Conservation (phyloP, 2,329 filamentous ascomycete genomes). For the Penicillium sclerotiorum region DNA sequence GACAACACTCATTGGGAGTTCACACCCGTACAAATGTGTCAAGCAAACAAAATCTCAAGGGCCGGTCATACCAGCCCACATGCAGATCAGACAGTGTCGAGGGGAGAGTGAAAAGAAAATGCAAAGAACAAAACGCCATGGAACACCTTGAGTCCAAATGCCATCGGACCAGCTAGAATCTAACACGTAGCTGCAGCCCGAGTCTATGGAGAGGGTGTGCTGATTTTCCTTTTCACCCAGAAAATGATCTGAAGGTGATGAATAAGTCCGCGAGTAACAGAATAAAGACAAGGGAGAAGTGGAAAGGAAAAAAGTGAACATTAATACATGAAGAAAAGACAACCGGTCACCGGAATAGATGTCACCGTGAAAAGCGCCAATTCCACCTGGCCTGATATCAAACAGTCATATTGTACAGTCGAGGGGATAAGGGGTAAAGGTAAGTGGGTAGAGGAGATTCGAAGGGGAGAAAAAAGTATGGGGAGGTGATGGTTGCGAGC, state of each 20-base stretch:
- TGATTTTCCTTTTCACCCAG: slow-evolving; percentile 6
- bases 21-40: slow-evolving; percentile 7
- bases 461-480: slow-evolving; percentile 7
- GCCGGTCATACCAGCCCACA: slow-evolving; percentile 5
- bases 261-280: slow-evolving; percentile 4
- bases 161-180: slow-evolving; percentile 24
- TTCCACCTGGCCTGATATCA: slow-evolving; percentile 41
- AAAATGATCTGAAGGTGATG: background rate
- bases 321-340: slow-evolving; percentile 29
- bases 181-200: slow-evolving; percentile 17
- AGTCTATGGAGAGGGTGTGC: slow-evolving; percentile 20
- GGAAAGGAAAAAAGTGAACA: slow-evolving; percentile 17
- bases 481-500: background rate
- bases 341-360: slow-evolving; percentile 28
- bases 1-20: too few species aligned
- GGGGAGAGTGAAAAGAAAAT: slow-evolving; percentile 33
- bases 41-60: slow-evolving; percentile 1
- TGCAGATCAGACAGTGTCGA: slow-evolving; percentile 27
- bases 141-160: slow-evolving; percentile 29
- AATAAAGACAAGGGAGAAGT: slow-evolving; percentile 8
- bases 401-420: slow-evolving; percentile 45
- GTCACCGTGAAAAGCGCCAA: slow-evolving; percentile 33
- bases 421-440: slow-evolving; percentile 33
- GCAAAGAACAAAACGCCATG: slow-evolving; percentile 24
- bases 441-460: slow-evolving; percentile 21